Conservation (phyloP, 2,329 filamentous ascomycete species). For the Ophiostoma australiae region DNA sequence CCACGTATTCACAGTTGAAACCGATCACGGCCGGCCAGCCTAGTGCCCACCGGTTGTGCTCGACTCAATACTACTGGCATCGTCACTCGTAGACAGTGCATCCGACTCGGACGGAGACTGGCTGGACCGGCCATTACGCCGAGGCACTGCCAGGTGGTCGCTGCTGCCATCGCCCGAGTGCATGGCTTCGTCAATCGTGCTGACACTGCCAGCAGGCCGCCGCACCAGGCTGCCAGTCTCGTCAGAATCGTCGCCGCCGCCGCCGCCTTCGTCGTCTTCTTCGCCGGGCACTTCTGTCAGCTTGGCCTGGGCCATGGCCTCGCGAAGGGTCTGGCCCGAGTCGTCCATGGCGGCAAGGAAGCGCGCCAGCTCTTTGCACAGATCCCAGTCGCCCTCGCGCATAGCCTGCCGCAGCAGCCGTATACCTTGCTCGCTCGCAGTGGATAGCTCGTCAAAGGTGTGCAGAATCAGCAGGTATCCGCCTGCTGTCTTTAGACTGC, state of each 20-base stretch:
- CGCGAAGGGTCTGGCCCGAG: constrained; percentile 70
- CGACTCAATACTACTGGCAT: constrained; percentile 24
- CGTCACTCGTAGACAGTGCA: constrained; percentile 26
- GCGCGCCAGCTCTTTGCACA: constrained; percentile 91
- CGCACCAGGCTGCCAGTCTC: background rate
- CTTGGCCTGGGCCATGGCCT: constrained; percentile 60
- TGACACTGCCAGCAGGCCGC: constrained; percentile 4
- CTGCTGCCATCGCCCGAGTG: constrained; percentile 25
- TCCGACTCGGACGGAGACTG: constrained; percentile 26
- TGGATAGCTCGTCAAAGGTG: constrained; percentile 65
- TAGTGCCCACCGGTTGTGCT: constrained; percentile 20
- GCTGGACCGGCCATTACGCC: constrained; percentile 25
- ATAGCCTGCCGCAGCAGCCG: constrained; percentile 76
- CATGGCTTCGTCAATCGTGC: constrained; percentile 9
- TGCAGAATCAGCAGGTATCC: constrained; percentile 95
- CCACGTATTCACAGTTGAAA: background rate
- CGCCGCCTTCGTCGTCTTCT: background rate
- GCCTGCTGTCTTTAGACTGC: constrained; percentile 87
- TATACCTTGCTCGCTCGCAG: constrained; percentile 71
- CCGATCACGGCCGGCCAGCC: background rate
- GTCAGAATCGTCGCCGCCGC: background rate
- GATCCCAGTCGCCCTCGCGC: constrained; percentile 82
- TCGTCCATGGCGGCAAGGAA: constrained; percentile 92
- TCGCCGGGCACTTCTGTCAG: constrained; percentile 18
- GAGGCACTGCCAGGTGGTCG: constrained; percentile 33